Percentiles rank a stretch among this genome's conserved stretches.
phyloP scores from a whole-genome alignment of 305 asterid species.

The Striga hermonthica region DNA sequence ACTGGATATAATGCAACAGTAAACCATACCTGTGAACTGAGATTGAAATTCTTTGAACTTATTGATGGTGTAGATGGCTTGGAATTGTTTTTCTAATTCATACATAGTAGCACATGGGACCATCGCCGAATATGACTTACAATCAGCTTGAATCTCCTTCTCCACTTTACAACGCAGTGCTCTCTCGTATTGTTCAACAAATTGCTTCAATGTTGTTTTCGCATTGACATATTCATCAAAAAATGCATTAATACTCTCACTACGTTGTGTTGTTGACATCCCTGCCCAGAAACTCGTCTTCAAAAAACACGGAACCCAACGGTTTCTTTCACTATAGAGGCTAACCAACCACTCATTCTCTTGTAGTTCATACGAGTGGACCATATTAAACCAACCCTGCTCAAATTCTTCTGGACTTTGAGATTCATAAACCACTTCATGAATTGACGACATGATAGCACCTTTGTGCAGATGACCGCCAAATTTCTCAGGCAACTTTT shows the following conservation, averaged over 20 bases:
- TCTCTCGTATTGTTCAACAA: background rate
- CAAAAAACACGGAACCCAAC: background rate
- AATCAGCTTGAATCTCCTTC: background rate
- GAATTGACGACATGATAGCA: background rate
- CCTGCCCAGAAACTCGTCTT: background rate
- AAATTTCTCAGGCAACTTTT: background rate
- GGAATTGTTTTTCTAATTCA: background rate
- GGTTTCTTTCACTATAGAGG: background rate
- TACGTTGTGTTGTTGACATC: constrained; percentile 1
- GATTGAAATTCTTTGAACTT: background rate
- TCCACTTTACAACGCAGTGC: background rate
- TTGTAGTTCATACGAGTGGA: background rate
- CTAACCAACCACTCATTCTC: background rate
- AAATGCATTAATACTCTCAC: background rate
- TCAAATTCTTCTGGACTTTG: background rate
- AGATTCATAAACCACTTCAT: background rate
- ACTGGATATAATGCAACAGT: no score
- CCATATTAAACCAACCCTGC: background rate
- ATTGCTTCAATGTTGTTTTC: background rate
- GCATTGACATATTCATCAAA: background rate
- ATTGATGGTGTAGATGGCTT: background rate
- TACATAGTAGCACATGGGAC: background rate
- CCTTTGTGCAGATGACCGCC: background rate
- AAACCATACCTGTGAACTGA: background rate
- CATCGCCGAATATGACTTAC: background rate